phyloP scores from a whole-genome alignment of 2,329 filamentous ascomycete species.

The Apiospora kogelbergensis region DNA sequence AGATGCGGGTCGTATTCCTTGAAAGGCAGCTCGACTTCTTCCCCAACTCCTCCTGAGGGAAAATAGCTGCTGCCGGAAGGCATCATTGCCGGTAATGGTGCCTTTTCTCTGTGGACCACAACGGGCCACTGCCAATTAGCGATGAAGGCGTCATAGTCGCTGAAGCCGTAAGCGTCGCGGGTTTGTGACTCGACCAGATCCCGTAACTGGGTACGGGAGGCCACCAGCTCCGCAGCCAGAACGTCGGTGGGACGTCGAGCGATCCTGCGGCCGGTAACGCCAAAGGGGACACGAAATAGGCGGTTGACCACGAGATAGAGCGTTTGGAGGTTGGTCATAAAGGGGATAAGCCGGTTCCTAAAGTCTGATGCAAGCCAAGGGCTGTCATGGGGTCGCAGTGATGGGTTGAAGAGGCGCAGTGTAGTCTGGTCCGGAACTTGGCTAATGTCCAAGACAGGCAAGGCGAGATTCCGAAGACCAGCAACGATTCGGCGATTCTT shows the following conservation, averaged over 20 bases:
- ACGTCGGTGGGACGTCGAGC: not conserved
- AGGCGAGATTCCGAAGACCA: not conserved
- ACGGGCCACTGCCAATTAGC: too few relatives aligned
- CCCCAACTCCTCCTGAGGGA: too few relatives aligned
- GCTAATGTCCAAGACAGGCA: not conserved
- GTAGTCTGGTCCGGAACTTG: not conserved
- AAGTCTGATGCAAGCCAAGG: not conserved
- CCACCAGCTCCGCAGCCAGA: not conserved
- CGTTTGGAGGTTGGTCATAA: not conserved
- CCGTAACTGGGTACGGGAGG: not conserved
- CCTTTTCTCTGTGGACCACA: too few relatives aligned
- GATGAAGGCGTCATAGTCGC: not conserved
- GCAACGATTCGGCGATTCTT: not conserved
- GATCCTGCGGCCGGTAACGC: not conserved
- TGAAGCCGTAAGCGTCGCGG: not conserved
- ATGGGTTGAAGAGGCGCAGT: not conserved
- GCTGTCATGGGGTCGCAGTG: not conserved
- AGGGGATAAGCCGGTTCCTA: not conserved
- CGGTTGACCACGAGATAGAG: not conserved
- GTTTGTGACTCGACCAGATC: not conserved
- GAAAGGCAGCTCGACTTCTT: not conserved
- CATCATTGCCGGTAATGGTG: too few relatives aligned
- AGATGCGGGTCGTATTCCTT: not conserved
- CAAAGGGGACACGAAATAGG: not conserved
- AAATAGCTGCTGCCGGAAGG: too few relatives aligned